Percentiles rank a stretch among this genome's conserved stretches.
Evolutionary conservation across 305 asterid species (phyloP).

Genomic region (Fraxinus sp.): DNA sequence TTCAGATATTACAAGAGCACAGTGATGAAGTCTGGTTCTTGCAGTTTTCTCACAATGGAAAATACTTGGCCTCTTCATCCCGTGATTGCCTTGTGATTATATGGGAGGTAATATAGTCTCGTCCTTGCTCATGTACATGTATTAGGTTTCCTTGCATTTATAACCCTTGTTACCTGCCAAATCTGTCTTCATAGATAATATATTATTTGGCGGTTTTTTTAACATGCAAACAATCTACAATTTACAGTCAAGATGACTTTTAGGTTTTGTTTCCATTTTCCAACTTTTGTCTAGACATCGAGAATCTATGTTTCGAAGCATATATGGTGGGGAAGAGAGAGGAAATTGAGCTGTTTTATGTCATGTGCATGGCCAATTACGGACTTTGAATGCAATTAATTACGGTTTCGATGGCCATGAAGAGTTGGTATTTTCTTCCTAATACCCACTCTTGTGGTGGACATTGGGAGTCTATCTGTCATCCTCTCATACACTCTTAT

Average conservation of each 20-base stretch:
- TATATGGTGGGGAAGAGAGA: background rate
- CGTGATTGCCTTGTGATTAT: slow-evolving; percentile 62
- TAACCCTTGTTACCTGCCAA: background rate
- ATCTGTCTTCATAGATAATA: background rate
- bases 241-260: background rate
- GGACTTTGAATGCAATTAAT: background rate
- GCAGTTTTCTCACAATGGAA: slow-evolving; percentile 85
- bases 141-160: slow-evolving; percentile 7
- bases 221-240: background rate
- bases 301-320: background rate
- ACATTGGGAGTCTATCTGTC: background rate
- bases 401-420: background rate
- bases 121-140: background rate
- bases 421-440: background rate
- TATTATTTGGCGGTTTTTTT: slow-evolving; percentile 1
- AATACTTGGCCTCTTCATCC: slow-evolving; percentile 86
- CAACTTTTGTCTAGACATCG: background rate
- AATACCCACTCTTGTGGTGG: background rate
- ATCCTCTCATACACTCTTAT: background rate
- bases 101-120: slow-evolving; percentile 71
- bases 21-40: slow-evolving; percentile 82
- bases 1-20: slow-evolving; percentile 71
- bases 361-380: background rate
- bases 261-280: background rate
- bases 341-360: background rate